Conservation (phyloP, 148 eudicot species). For the Nepenthes mirabilis region DNA sequence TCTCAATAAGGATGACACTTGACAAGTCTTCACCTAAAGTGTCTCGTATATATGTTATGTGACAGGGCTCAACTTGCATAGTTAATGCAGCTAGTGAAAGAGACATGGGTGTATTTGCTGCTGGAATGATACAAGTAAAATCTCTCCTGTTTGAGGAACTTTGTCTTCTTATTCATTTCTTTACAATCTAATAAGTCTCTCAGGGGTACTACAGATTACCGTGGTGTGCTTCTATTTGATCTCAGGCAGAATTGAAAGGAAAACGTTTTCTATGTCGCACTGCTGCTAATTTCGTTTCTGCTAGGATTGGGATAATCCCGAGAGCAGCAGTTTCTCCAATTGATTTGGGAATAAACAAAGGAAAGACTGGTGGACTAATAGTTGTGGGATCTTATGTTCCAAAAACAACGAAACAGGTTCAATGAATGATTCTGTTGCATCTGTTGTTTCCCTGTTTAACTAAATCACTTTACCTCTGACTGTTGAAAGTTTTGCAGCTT, state of each 20-base stretch:
- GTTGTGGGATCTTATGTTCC: constrained; percentile 99
- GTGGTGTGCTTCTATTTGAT: constrained; percentile 1
- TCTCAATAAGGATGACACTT: neutral
- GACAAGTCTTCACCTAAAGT: neutral
- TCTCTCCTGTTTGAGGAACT: neutral
- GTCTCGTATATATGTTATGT: neutral
- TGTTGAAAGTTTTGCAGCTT: neutral
- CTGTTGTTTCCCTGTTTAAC: neutral
- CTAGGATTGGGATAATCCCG: constrained; percentile 71
- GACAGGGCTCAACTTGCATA: constrained; percentile 88
- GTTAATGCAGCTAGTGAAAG: constrained; percentile 95
- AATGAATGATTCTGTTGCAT: neutral
- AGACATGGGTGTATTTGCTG: constrained; percentile 95
- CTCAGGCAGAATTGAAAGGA: constrained; percentile 87
- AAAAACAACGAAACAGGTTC: constrained; percentile 93
- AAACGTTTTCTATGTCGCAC: constrained; percentile 85
- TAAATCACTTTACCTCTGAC: neutral
- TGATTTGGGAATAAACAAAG: constrained; percentile 52
- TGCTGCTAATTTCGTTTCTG: constrained; percentile 97
- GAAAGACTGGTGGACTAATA: constrained; percentile 72
- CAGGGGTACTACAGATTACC: neutral
- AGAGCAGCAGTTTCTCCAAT: constrained; percentile 66
- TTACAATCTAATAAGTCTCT: no score
- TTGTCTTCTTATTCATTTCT: constrained; percentile 1
- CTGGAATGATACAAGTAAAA: constrained; percentile 86